Evolutionary conservation across 2,329 filamentous ascomycete genomes (phyloP), one percentile per base, ranked within the genome.

Genomic region (Phyllosticta citribraziliensis): DNA sequence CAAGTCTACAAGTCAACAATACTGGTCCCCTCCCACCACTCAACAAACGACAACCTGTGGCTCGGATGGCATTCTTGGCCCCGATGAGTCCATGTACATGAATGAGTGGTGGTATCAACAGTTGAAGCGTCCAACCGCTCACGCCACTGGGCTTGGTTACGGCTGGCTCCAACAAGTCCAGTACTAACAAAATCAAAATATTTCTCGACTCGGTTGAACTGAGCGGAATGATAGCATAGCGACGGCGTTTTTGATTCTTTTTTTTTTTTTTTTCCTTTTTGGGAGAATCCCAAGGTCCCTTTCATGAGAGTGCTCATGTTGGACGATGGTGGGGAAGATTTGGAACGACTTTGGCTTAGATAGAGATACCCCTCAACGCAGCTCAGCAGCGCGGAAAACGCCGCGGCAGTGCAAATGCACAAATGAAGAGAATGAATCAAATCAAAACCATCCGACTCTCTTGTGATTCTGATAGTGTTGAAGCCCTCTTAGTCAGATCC

Each of bases 91-190:
- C 64, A 69, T 65, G 5, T 70, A 70, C 56, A 68, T 69, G 51
- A 74, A 73, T 58, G 73, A 75, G 55, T 75, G 73, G 73, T 75
- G 73, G 73, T 75, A 69, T 65, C 71, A 73, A 20, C 72, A 74
- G 59, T 59, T 57, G 72, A 72, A 67, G 69, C 72, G 58, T 66
- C 72, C 52, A 24, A 59, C 40, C 65, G 71, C 72, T 70, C 73
- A 68, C 69, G 71, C 72, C 67, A 65, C 69, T 65, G 71, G 70
- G 22, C 63, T 74, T 50, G 72, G 71, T 33, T 74, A 73, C 58
- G 73, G 69, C 53, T 75, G 73, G 73, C 54, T 75, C 56, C 73
- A 65, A 70, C 53, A 25, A 50, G 55, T 40, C n/a, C 52, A 47
- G 33, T 57, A 58, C 35, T 40, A 54, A 20, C 14, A 17, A 24